Evolutionary conservation across 768 basidiomycete genomes (phyloP).

Genomic region (Dictyophora rubrovolvata): DNA sequence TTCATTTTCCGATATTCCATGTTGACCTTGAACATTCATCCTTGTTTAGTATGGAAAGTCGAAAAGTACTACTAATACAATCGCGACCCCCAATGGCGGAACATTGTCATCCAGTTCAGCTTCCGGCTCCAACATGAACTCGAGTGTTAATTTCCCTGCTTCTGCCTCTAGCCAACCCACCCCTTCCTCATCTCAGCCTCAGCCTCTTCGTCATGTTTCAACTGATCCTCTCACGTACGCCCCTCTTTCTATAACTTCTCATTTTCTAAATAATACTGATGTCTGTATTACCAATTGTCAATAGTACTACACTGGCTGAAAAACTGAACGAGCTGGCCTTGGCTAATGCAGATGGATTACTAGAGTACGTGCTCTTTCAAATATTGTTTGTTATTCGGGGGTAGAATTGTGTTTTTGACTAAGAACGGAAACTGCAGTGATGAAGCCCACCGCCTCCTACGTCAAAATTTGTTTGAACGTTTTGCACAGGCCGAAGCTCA

Average conservation of each 20-base stretch:
- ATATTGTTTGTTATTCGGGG: not conserved
- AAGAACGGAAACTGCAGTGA: conserved; percentile 37
- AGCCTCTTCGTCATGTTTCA: conserved; percentile 14
- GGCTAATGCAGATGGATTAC: conserved; percentile 71
- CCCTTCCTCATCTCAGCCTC: not conserved
- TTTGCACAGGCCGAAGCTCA: conserved; percentile 32
- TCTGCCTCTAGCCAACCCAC: not conserved
- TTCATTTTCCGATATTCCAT: not conserved
- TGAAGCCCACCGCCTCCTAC: conserved; percentile 75
- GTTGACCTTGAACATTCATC: not conserved
- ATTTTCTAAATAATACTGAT: not conserved
- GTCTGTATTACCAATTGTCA: conserved; percentile 9
- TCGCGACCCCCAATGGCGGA: conserved; percentile 9
- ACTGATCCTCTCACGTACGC: conserved; percentile 27
- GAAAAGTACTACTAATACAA: not conserved
- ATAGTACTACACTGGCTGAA: conserved; percentile 67
- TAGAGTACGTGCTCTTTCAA: conserved; percentile 43
- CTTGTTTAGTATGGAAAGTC: conserved; percentile 3
- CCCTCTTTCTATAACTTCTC: not conserved
- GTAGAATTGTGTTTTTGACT: not conserved
- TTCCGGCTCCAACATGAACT: conserved; percentile 11
- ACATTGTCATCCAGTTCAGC: conserved; percentile 5
- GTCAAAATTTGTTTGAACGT: conserved; percentile 78
- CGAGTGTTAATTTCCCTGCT: not conserved
- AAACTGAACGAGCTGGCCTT: conserved; percentile 70